Evolutionary conservation across 83 land plant species (phyloP), one percentile per base, ranked within the genome.

Genomic region (Thuja plicata): DNA sequence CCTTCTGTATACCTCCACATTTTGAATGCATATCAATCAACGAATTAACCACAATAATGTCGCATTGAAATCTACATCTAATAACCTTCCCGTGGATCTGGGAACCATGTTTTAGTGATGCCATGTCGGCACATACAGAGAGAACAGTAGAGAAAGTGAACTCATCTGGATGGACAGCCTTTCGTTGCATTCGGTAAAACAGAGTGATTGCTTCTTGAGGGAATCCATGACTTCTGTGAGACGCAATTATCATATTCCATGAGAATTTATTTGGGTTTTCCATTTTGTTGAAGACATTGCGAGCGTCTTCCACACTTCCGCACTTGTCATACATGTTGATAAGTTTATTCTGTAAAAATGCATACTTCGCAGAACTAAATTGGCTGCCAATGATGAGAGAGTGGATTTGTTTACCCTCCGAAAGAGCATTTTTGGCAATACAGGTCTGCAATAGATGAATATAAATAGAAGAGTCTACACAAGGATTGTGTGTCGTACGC

Each of bases 251-350:
- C 48, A 80, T 7, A 41, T 40, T 80, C 84, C 84, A 80, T 41
- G 84, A 80, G 30, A 40, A 80, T 27, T 40, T 45, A 21, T 80
- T 43, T 10, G 41, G 84, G 19, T 40, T 10, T 19, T 6, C 12
- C n/a, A 80, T 80, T 34, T 15, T 21, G 45, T 80, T 43, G 48
- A 80, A 80, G 24, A 80, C 45, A 40, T 80, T 80, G 48, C 10
- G 30, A 41, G 84, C 84, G 24, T 80, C 84, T 27, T 19, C 48
- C 11, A 80, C 21, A 41, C 41, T 41, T 21, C 45, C 83, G 46
- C 83, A 79, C 46, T 79, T 79, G 83, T 19, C 83, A 79, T 79
- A 79, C 83, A 79, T 79, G 83, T 79, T 79, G 24, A 79, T 8
- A 40, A 79, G 83, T 38, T 16, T 79, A 79, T 79, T 79, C 37